A percentile compares a stretch with the other conserved stretches of the same genome.
Evolutionary conservation across 768 basidiomycete genomes (phyloP).

Genomic region (Asterophora parasitica): DNA sequence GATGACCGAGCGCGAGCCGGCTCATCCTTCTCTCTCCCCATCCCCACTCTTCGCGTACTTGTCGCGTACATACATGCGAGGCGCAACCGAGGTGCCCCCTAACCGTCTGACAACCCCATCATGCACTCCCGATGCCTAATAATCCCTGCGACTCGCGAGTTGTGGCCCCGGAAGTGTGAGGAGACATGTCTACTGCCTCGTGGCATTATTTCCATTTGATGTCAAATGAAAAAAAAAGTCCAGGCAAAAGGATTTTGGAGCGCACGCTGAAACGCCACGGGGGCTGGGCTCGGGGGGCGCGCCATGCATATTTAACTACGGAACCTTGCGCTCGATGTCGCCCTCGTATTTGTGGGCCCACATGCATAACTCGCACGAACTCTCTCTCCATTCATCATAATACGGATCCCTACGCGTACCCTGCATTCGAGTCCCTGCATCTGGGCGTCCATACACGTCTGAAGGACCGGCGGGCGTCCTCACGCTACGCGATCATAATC

Average conservation of each 20-base stretch:
- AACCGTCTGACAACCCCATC: no score
- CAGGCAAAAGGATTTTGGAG: constrained; percentile 2
- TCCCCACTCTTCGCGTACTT: neutral
- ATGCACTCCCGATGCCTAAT: no score
- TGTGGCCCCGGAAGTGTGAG: constrained; percentile 5
- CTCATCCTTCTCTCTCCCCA: neutral
- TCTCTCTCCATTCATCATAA: no score
- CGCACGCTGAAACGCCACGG: neutral
- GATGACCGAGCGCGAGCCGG: constrained; percentile 2
- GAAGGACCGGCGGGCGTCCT: neutral
- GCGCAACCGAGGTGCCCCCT: no score
- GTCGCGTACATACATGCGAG: no score
- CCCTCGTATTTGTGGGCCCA: no score
- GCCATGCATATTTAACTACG: no score
- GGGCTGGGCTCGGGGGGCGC: no score
- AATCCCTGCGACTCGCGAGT: neutral
- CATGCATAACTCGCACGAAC: no score
- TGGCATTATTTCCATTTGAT: constrained; percentile 19
- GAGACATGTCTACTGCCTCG: constrained; percentile 9
- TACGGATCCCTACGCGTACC: no score
- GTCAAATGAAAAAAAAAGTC: constrained; percentile 2
- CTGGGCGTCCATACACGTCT: neutral
- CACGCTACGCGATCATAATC: neutral
- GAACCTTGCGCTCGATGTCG: no score
- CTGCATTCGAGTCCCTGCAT: neutral